Base-by-base conservation (phyloP, 345 rosid species). In the Salix exigua region DNA sequence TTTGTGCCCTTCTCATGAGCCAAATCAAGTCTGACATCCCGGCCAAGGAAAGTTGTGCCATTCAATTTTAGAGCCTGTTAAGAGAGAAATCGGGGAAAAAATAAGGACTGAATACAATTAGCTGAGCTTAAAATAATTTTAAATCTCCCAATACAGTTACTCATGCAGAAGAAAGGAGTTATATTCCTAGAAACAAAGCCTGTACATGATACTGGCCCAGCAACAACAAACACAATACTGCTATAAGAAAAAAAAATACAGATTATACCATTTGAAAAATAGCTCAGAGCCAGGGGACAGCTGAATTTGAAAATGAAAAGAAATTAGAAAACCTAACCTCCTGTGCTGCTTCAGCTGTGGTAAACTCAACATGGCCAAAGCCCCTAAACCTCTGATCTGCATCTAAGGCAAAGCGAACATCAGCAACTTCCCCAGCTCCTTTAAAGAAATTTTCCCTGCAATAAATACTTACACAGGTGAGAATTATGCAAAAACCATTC, bases 311-410 rank as follows among this genome's bases (percentile, higher is more conserved):
- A 8, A 66, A 18, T 3, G 14, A 2, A 37, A 4, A 9, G 5
- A 17, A 6, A 26, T 19, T 11, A 26, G 4, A 1, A 70, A 18
- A 18, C 0, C 19, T 9, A 53, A 85, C 99, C 90, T 92, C 92
- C n/a, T 70, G 78, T 26, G 97, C 99, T 4, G 10, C 94, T 77
- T 93, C 97, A 42, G 72, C 76, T 0, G 95, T 72, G 28, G 90
- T 82, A 82, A 96, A 96, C 79, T 93, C 97, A 80, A 93, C 96
- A 76, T 93, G 97, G 21, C 95, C 96, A 77, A 69, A 93, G 0
- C 99, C 98, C 85, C 76, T 92, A 46, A 88, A 87, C 6, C 83
- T 83, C 53, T 88, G 91, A 0, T 92, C 94, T 2, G 66, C 70
- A 40, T 74, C 83, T 9, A 80, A n/a, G 25, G 92, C 78, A 19